phyloP scores from a whole-genome alignment of 768 basidiomycete genomes.

The Lactarius evosmus region DNA sequence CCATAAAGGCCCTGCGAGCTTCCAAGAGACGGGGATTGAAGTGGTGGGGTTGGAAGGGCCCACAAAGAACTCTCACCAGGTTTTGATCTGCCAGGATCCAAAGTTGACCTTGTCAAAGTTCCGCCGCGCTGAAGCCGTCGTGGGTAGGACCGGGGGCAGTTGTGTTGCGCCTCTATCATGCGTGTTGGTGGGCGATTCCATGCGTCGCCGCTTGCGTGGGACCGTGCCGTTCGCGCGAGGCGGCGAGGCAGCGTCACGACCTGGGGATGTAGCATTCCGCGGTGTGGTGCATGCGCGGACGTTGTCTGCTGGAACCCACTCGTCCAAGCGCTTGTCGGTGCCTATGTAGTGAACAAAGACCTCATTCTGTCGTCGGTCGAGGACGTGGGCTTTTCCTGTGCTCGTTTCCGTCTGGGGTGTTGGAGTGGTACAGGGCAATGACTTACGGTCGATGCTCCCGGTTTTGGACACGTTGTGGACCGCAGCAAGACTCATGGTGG shows the following conservation, averaged over 20 bases:
- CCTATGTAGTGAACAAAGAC: slow-evolving; percentile 72
- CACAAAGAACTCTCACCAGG: slow-evolving; percentile 59
- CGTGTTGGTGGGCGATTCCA: slow-evolving; percentile 8
- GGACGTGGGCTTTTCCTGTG: slow-evolving; percentile 48
- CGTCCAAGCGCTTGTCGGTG: slow-evolving; percentile 69
- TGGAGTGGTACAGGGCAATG: slow-evolving; percentile 7
- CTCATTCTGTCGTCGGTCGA: slow-evolving; percentile 49
- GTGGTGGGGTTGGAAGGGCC: not conserved
- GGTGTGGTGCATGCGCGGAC: slow-evolving; percentile 32
- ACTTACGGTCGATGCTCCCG: slow-evolving; percentile 38
- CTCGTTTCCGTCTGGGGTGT: slow-evolving; percentile 15
- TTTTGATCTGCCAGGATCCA: slow-evolving; percentile 82
- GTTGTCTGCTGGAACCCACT: slow-evolving; percentile 57
- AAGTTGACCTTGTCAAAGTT: slow-evolving; percentile 89
- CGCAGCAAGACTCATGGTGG: slow-evolving; percentile 10
- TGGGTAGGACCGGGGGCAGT: slow-evolving; percentile 1
- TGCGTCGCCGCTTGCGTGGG: slow-evolving; percentile 32
- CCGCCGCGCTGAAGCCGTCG: slow-evolving; percentile 45
- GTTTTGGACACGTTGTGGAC: slow-evolving; percentile 35
- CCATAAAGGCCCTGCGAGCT: not conserved
- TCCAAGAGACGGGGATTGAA: not conserved
- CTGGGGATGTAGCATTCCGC: slow-evolving; percentile 18
- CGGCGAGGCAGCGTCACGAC: slow-evolving; percentile 13
- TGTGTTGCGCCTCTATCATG: slow-evolving; percentile 11
- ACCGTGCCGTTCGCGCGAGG: slow-evolving; percentile 28